A percentile compares a stretch with the other conserved stretches of the same genome.
phyloP scores from a whole-genome alignment of 768 basidiomycete genomes.

The Pleurotus cornucopiae region DNA sequence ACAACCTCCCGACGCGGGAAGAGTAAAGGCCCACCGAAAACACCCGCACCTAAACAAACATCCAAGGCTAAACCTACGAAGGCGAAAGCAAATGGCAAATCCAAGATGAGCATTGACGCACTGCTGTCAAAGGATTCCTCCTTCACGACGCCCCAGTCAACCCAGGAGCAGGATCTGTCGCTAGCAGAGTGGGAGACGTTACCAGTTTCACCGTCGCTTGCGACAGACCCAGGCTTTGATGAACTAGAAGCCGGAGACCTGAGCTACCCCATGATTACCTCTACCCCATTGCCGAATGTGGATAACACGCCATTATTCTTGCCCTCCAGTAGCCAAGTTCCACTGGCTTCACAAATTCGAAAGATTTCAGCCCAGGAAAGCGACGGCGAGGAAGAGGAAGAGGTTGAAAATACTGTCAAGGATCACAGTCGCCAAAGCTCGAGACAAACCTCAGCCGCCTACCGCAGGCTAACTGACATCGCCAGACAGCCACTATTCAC shows the following conservation, averaged over 20 bases:
- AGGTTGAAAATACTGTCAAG: constrained; percentile 29
- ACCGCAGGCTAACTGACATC: constrained; percentile 52
- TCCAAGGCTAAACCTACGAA: too few relatives aligned
- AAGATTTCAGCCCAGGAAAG: constrained; percentile 29
- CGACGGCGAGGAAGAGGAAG: constrained; percentile 30
- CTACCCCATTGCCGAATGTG: background rate
- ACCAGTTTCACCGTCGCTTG: constrained; percentile 17
- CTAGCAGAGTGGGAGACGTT: constrained; percentile 20
- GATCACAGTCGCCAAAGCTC: constrained; percentile 11
- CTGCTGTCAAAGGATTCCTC: background rate
- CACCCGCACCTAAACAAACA: too few relatives aligned
- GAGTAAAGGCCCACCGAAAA: too few relatives aligned
- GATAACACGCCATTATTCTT: constrained; percentile 42
- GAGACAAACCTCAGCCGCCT: constrained; percentile 19
- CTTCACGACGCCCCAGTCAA: background rate
- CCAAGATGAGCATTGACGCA: too few relatives aligned
- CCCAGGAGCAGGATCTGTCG: constrained; percentile 6
- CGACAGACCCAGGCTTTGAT: constrained; percentile 11
- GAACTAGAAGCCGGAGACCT: background rate
- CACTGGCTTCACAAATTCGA: constrained; percentile 38
- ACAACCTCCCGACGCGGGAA: too few relatives aligned
- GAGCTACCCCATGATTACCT: background rate
- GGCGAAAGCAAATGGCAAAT: constrained; percentile 1
- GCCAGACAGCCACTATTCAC: constrained; percentile 35
- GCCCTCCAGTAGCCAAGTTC: constrained; percentile 45